phyloP scores from a whole-genome alignment of 2,329 filamentous ascomycete genomes.

The Venturia effusa region DNA sequence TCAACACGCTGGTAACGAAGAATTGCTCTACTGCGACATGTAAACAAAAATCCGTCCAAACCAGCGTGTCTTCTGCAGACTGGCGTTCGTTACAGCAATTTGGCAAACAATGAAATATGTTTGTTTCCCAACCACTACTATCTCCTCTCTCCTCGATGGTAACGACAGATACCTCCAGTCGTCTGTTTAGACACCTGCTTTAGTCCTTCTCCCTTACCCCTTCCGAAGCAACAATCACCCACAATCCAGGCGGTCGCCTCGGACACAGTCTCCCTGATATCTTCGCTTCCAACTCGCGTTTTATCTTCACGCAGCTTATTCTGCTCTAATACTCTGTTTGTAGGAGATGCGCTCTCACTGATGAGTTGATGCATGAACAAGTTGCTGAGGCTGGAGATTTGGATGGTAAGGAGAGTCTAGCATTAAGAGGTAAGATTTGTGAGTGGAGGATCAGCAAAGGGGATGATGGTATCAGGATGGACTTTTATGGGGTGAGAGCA shows the following conservation, averaged over 20 bases:
- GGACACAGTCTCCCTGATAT: not conserved
- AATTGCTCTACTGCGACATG: too few species aligned
- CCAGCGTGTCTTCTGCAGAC: too few species aligned
- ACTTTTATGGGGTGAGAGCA: too few species aligned
- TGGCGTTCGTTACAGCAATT: too few species aligned
- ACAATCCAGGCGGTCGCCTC: not conserved
- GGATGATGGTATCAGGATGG: not conserved
- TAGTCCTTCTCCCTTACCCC: not conserved
- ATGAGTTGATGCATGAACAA: not conserved
- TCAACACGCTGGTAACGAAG: too few species aligned
- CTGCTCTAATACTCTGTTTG: not conserved
- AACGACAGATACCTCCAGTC: not conserved
- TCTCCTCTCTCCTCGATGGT: too few species aligned
- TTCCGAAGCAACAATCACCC: not conserved
- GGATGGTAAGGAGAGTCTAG: not conserved
- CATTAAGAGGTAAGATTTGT: not conserved
- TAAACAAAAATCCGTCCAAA: too few species aligned
- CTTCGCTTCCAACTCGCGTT: not conserved
- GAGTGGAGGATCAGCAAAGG: not conserved
- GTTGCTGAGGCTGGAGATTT: not conserved
- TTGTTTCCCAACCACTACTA: too few species aligned
- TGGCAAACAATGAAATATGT: too few species aligned
- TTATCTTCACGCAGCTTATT: not conserved
- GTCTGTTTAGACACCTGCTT: constrained; percentile 3
- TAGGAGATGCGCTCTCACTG: not conserved